Percentiles rank a stretch among this genome's conserved stretches.
These are phyloP conservation scores for Solanum neorickii DNA, from an alignment of 257 asterid genomes.

Conservation along the genomic window DNA sequence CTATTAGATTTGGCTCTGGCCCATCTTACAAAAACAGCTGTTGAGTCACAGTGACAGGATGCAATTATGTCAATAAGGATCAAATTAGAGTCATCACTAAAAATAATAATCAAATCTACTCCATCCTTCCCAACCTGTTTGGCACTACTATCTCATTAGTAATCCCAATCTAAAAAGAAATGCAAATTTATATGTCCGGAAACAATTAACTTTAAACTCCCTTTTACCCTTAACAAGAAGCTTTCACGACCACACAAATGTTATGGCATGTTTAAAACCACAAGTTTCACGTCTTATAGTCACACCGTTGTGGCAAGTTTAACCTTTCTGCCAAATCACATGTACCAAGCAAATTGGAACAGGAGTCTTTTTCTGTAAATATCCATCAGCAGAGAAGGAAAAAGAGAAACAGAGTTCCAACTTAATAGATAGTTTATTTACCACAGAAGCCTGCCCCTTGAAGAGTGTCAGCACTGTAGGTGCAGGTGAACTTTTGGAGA, in stretches of 20 bases:
- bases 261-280: background rate
- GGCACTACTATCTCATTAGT: background rate
- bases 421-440: conserved; percentile 18
- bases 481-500: conserved; percentile 66
- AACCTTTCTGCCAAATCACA: background rate
- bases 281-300: background rate
- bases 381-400: background rate
- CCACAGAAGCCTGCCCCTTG: conserved; percentile 85
- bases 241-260: background rate
- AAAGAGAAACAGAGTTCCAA: background rate
- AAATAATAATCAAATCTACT: background rate
- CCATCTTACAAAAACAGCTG: background rate
- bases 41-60: background rate
- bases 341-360: background rate
- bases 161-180: background rate
- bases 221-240: background rate
- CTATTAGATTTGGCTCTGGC: background rate
- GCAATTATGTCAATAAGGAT: background rate
- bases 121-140: background rate
- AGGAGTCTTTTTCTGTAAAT: background rate
- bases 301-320: background rate
- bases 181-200: background rate
- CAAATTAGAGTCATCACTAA: background rate
- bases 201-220: background rate
- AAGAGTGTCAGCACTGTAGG: conserved; percentile 91